A percentile compares a stretch with the other conserved stretches of the same genome.
These are phyloP conservation scores for Nelumbo lutea DNA, from an alignment of 164 flowering plant genomes.

Conservation along the genomic window DNA sequence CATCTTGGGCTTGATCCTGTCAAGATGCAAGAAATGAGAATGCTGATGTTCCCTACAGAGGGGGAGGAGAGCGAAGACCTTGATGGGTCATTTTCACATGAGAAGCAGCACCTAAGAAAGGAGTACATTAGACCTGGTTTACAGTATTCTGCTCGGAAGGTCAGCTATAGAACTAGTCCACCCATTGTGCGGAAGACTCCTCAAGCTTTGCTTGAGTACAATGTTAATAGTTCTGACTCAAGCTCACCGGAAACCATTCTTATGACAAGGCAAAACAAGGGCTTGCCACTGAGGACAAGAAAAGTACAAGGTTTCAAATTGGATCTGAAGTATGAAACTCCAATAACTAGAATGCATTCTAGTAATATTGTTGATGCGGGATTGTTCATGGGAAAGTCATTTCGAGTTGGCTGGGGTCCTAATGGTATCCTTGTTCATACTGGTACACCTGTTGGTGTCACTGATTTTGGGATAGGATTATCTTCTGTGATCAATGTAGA, in stretches of 20 bases:
- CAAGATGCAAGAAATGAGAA: slow-evolving; percentile 83
- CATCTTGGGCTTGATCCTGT: slow-evolving; percentile 94
- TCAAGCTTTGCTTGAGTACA: slow-evolving; percentile 67
- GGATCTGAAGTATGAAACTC: slow-evolving; percentile 63
- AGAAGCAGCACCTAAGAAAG: slow-evolving; percentile 30
- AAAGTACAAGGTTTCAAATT: slow-evolving; percentile 70
- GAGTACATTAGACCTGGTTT: slow-evolving; percentile 39
- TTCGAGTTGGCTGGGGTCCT: slow-evolving; percentile 99
- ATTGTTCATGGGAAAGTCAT: slow-evolving; percentile 95
- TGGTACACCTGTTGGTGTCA: slow-evolving; percentile 51
- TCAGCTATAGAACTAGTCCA: slow-evolving; percentile 39
- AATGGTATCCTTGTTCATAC: slow-evolving; percentile 79
- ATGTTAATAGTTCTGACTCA: slow-evolving; percentile 37
- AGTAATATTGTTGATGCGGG: slow-evolving; percentile 84
- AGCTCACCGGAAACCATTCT: slow-evolving; percentile 55
- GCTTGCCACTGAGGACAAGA: slow-evolving; percentile 36
- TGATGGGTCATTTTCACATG: slow-evolving; percentile 26
- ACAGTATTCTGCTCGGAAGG: slow-evolving; percentile 31
- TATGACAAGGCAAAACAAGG: slow-evolving; percentile 64
- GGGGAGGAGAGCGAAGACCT: slow-evolving; percentile 47
- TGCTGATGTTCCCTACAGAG: slow-evolving; percentile 72
- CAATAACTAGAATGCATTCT: slow-evolving; percentile 54
- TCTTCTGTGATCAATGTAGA: slow-evolving; percentile 82
- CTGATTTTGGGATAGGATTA: slow-evolving; percentile 29
- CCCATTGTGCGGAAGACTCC: slow-evolving; percentile 62